Evolutionary conservation across 306 rosid genomes (phyloP), one percentile per base, ranked within the genome.

Genomic region (Trifolium pratense): DNA sequence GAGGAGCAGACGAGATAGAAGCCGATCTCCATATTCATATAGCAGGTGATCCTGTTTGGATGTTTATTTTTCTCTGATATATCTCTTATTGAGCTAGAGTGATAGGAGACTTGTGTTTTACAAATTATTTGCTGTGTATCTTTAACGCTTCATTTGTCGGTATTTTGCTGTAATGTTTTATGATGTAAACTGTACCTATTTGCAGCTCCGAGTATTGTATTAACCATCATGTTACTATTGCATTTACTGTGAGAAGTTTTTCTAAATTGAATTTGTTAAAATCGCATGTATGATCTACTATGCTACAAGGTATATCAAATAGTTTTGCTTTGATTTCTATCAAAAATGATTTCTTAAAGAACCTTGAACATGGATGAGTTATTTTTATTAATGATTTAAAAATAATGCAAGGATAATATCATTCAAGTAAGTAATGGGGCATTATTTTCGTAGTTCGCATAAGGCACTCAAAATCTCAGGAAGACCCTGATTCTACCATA

Each of bases 31-130:
- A 1, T 89, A 91, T 86, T 83, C 89, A 37, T 87, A 82, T 63
- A 86, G 89, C 97, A 91, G 97, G 97, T 95, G 95, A 91, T 73
- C 90, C 89, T 78, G 91, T 90, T 90, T 79, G 36, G 64, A 40
- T 81, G 79, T 75, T 73, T 71, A 26, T 72, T 70, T 83, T 78
- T 49, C 45, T n/a, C 79, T 78, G 17, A 70, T 56, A n/a, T 82
- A 37, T 60, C 57, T 53, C 0, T 56, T 52, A 52, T 79, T 46
- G 58, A 68, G 55, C 59, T 58, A 65, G 45, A 83, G 68, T 72
- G 59, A 77, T 31, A 73, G 85, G 66, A 74, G 82, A 53, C 49
- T 80, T 37, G 10, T 78, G 59, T 67, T 66, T 80, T 70, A 18
- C 64, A 26, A 78, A 42, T 58, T 85, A 66, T 83, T 64, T 70